phyloP scores from a whole-genome alignment of 1,284 basidiomycete genomes.

The Malassezia arunalokei region DNA sequence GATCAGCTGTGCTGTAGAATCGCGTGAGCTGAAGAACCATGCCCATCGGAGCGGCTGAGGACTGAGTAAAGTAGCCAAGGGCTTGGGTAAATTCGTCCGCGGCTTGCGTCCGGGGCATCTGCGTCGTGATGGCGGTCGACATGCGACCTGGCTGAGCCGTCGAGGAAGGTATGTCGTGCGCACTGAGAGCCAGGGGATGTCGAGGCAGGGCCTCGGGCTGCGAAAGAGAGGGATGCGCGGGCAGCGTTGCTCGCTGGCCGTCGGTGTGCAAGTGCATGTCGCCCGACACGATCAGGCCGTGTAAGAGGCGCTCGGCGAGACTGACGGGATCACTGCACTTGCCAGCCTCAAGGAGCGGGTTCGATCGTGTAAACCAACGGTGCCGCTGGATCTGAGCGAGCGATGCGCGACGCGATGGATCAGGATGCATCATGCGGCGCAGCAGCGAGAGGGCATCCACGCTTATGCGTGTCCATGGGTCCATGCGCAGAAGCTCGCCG shows the following conservation, averaged over 20 bases:
- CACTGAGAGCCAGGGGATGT: constrained; percentile 18
- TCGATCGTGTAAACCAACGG: constrained; percentile 39
- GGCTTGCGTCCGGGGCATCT: constrained; percentile 5
- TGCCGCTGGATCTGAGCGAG: constrained; percentile 39
- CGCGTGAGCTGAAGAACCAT: constrained; percentile 40
- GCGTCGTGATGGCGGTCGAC: constrained; percentile 14
- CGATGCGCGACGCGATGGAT: constrained; percentile 27
- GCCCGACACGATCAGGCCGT: constrained; percentile 40
- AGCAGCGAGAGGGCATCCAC: constrained; percentile 50
- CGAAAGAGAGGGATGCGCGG: constrained; percentile 39
- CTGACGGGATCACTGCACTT: constrained; percentile 39
- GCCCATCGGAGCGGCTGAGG: constrained; percentile 15
- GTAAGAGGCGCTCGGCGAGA: constrained; percentile 42
- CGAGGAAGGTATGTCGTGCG: constrained; percentile 22
- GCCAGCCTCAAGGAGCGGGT: constrained; percentile 32
- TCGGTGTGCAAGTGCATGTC: constrained; percentile 40
- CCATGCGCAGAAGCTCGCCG: constrained; percentile 59
- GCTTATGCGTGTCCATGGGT: constrained; percentile 69
- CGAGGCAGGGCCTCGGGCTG: constrained; percentile 35
- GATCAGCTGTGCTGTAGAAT: constrained; percentile 29
- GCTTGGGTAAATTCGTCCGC: constrained; percentile 34
- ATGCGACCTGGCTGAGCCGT: constrained; percentile 26
- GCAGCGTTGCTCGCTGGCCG: constrained; percentile 36
- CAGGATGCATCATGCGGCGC: constrained; percentile 37
- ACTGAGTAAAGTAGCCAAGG: constrained; percentile 25